Base-by-base conservation (phyloP, 441 rosid species). In the Aquilaria agallochum region DNA sequence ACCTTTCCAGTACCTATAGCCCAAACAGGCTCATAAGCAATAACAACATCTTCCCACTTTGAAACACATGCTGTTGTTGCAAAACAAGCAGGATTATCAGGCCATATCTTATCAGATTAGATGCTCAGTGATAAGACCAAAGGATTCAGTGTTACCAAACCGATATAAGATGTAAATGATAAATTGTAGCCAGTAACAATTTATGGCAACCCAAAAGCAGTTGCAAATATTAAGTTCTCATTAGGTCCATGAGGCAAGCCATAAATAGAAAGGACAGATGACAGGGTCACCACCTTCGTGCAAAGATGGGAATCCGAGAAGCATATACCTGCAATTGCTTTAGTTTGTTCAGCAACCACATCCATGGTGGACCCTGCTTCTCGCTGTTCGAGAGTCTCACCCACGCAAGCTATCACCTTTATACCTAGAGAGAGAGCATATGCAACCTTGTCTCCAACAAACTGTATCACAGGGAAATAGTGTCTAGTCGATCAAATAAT, bases 1-100 rank as follows among this genome's bases (percentile, higher is more conserved):
- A 87, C 93, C 80, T 84, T 84, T 63, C 90, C 90, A 14, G 93
- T 87, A 72, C 90, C 90, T 69, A 84, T 87, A 55, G 93, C 90
- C 93, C 90, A 87, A 47, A 87, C 93, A 50, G 90, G 93, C 50
- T 87, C 93, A 67, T 84, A 87, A 52, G 93, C 90, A 56, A 84
- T 56, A 59, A 84, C 93, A 63, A 87, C 80, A 67, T 82, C 68
- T 5, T 76, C 55, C 94, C 87, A 87, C 66, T 76, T 56, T 2
- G 87, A 59, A 63, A 84, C 59, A 30, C 55, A 59, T 34, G 58
- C 89, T 80, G 83, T 67, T 58, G 64, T 15, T 52, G 50, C 10
- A 63, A 54, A 45, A 27, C 3, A 62, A 7, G 31, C 10, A 30
- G 52, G 31, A 64, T 20, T 13, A 48, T 2, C 27, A 67, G 10